Evolutionary conservation across 2,329 filamentous ascomycete genomes (phyloP), one percentile per base, ranked within the genome.

Genomic region (Botrytis aclada): DNA sequence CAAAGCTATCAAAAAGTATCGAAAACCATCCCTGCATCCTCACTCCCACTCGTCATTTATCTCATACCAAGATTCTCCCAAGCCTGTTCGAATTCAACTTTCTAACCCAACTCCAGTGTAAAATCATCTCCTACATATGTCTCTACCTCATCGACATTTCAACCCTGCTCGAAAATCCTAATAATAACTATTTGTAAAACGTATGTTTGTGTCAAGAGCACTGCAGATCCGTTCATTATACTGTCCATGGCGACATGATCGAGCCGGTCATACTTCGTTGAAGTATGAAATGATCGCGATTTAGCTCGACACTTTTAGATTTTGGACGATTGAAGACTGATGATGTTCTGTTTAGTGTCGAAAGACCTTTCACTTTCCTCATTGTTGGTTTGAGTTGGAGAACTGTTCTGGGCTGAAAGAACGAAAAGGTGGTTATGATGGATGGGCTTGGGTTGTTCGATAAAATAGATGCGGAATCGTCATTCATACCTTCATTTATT

Each of bases 41-140:
- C 5, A 41, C 29, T 1, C 9, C 18, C 2, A 16, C 22, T 5
- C 20, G 3, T 18, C 12, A n/a, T 7, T 0, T 25, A 25, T 12
- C 1, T 8, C 25, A 4, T 20, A 20, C 25, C 25, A 29, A 32
- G 25, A 8, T 4, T 3, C 34, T 12, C 32, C 22, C 25, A 5
- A 1, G n/a, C 9, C 45, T 16, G 9, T 54, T 6, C 20, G 20
- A 7, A 14, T 12, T 7, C 8, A 65, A 47, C 10, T 7, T n/a
- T 34, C 29, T 5, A 51, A 18, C 2, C 14, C 63, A 66, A 18
- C 22, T 20, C 14, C 12, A 51, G 29, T 0, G 20, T 7, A 14
- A 29, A 51, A n/a, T 10, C 20, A n/a, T n/a, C 9, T 12, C 8
- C 22, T 34, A 9, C 20, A 34, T 51, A 25, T 37, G 25, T 66